A percentile compares a stretch with the other conserved stretches of the same genome.
Evolutionary conservation across 257 asterid genomes (phyloP).

Genomic region (Fraxinus cuspidata): DNA sequence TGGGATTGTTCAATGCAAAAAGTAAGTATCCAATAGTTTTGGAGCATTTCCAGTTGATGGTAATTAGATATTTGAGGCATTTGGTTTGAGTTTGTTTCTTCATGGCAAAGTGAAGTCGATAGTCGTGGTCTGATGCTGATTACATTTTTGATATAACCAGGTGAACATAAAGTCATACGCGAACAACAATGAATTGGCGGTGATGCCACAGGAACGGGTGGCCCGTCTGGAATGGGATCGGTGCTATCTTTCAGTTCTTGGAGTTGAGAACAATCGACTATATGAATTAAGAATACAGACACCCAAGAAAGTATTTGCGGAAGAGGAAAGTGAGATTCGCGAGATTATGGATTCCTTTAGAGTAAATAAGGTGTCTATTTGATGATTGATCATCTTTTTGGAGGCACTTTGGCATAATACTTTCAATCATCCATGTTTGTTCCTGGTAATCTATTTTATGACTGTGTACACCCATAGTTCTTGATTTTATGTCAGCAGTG

Average conservation of each 20-base stretch:
- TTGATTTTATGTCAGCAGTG: too few relatives aligned
- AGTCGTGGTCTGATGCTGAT: background rate
- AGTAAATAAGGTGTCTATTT: slow-evolving; percentile 45
- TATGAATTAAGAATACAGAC: slow-evolving; percentile 76
- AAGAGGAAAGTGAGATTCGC: slow-evolving; percentile 75
- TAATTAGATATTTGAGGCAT: too few relatives aligned
- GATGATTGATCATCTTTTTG: too few relatives aligned
- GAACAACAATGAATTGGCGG: slow-evolving; percentile 90
- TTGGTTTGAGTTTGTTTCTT: background rate
- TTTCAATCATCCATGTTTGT: too few relatives aligned
- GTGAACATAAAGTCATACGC: slow-evolving; percentile 92
- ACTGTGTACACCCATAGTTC: too few relatives aligned
- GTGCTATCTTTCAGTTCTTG: slow-evolving; percentile 87
- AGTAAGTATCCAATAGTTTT: too few relatives aligned
- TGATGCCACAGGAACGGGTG: slow-evolving; percentile 86
- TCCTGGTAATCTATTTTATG: too few relatives aligned
- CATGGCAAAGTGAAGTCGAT: background rate
- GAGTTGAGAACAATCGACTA: slow-evolving; percentile 85
- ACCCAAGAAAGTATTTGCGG: slow-evolving; percentile 72
- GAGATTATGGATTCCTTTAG: slow-evolving; percentile 80
- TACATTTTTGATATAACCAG: slow-evolving; percentile 35
- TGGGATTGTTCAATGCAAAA: too few relatives aligned
- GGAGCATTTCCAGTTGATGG: too few relatives aligned
- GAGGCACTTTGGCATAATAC: too few relatives aligned
- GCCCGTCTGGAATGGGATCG: slow-evolving; percentile 83